These are phyloP conservation scores for Brassica incana DNA, from an alignment of 345 rosid genomes.

Conservation along the genomic window DNA sequence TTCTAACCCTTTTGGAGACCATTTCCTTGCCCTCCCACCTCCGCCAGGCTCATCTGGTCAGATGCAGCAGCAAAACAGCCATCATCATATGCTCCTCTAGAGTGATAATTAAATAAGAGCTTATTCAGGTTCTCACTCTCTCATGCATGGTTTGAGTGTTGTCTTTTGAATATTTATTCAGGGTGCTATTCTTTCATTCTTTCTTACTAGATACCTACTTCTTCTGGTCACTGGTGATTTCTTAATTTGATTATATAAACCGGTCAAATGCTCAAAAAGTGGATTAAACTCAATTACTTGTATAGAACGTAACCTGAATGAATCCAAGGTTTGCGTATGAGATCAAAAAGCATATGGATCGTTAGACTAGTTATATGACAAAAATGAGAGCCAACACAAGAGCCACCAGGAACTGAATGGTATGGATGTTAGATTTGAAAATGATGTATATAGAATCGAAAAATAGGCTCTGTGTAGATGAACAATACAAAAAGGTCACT, in stretches of 20 bases:
- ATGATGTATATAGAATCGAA: background rate
- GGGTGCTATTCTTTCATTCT: slow-evolving; percentile 30
- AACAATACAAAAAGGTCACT: slow-evolving; percentile 35
- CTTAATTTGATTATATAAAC: background rate
- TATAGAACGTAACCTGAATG: background rate
- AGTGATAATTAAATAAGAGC: slow-evolving; percentile 16
- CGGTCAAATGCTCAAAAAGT: background rate
- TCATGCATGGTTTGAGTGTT: background rate
- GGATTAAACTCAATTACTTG: background rate
- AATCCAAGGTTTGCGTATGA: background rate
- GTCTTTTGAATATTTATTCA: slow-evolving; percentile 14
- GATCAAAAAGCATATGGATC: background rate
- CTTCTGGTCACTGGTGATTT: background rate
- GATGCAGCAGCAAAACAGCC: slow-evolving; percentile 43
- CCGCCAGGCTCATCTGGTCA: slow-evolving; percentile 37
- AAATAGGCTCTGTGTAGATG: slow-evolving; percentile 14
- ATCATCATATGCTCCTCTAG: slow-evolving; percentile 56
- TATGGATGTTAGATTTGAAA: background rate
- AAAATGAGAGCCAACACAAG: background rate
- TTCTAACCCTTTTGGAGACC: slow-evolving; percentile 82
- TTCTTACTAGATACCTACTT: slow-evolving; percentile 12
- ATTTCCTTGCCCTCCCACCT: slow-evolving; percentile 44
- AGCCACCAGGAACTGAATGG: background rate
- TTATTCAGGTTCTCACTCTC: background rate
- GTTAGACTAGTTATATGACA: background rate